These are phyloP conservation scores for Macaranga tanarius DNA, from an alignment of 441 rosid genomes.

Conservation along the genomic window DNA sequence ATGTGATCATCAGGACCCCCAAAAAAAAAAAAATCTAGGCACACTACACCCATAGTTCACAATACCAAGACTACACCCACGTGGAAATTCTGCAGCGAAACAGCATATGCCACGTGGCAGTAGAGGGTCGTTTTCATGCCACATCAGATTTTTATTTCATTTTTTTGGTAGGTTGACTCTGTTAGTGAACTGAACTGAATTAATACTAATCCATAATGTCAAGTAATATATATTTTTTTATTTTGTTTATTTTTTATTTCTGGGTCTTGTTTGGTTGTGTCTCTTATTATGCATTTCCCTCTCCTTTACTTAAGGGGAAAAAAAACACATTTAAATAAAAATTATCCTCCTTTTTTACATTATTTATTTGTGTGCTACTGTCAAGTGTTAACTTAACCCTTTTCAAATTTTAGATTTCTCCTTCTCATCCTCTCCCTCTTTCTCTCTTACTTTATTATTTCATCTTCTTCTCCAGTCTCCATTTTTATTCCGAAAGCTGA, in stretches of 20 bases:
- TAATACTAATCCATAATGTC: neutral
- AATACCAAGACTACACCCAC: neutral
- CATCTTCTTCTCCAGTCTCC: neutral
- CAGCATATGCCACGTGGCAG: conserved; percentile 11
- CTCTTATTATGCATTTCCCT: too few relatives aligned
- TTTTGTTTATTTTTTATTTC: too few relatives aligned
- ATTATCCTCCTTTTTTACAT: too few relatives aligned
- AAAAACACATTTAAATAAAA: too few relatives aligned
- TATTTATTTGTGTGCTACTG: too few relatives aligned
- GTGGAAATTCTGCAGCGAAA: conserved; percentile 3
- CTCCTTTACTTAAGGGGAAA: too few relatives aligned
- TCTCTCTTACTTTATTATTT: neutral
- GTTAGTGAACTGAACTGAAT: neutral
- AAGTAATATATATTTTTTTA: conserved; percentile 8
- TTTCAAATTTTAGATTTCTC: conserved; percentile 17
- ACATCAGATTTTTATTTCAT: neutral
- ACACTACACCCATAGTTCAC: neutral
- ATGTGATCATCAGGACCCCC: neutral
- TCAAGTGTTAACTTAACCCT: neutral
- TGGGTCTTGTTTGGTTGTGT: too few relatives aligned
- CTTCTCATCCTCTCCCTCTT: neutral
- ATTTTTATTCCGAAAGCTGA: neutral
- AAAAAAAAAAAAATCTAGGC: neutral
- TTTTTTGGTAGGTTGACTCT: neutral
- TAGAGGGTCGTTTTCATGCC: conserved; percentile 8